Percentiles rank a stretch among this genome's conserved stretches.
Evolutionary conservation across 306 rosid genomes (phyloP).

Genomic region (Alnus rubra): DNA sequence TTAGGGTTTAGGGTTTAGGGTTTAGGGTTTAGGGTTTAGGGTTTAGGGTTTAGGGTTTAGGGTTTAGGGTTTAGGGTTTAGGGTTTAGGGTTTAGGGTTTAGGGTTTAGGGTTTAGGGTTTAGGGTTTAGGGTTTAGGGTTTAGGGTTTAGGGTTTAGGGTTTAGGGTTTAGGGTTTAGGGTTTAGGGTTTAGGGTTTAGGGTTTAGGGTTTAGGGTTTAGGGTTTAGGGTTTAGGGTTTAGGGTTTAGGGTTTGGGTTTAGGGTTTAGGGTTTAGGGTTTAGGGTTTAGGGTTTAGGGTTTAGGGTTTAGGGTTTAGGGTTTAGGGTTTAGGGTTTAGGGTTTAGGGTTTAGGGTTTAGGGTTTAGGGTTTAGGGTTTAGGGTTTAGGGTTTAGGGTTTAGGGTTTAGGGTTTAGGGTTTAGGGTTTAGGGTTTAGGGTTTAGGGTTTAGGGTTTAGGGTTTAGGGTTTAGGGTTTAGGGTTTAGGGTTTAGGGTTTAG

Average conservation of each 20-base stretch:
- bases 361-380: not conserved
- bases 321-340: not conserved
- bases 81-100: not conserved
- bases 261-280: not conserved
- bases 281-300: not conserved
- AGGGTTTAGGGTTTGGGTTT: not conserved
- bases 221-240: not conserved
- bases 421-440: conserved; percentile 4
- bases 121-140: conserved; percentile 3
- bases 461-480: conserved; percentile 7
- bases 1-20: conserved; percentile 2
- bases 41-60: not conserved
- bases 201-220: not conserved
- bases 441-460: conserved; percentile 5
- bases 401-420: not conserved
- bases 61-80: not conserved
- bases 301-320: not conserved
- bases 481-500: conserved; percentile 19
- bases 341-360: not conserved
- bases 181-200: not conserved
- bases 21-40: not conserved
- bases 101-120: conserved; percentile 2
- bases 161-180: not conserved
- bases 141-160: conserved; percentile 5
- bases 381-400: not conserved